phyloP scores from a whole-genome alignment of 305 asterid genomes.

The Striga hermonthica region DNA sequence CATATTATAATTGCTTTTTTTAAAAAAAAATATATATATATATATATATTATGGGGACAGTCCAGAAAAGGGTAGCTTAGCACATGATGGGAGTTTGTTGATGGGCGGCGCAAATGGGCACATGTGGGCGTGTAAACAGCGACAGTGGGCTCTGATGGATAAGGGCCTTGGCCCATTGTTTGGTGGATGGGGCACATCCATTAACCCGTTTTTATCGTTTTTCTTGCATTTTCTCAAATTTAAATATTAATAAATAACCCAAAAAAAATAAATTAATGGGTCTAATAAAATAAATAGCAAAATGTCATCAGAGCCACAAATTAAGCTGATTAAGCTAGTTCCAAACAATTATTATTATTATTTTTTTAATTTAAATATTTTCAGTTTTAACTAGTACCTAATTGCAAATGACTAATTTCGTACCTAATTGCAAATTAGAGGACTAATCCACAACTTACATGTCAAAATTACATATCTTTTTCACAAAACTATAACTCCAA shows the following conservation, averaged over 20 bases:
- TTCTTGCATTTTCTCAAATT: background rate
- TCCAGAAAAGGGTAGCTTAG: slow-evolving; percentile 30
- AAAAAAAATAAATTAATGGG: too few relatives aligned
- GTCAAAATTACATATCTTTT: too few relatives aligned
- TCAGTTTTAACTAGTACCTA: too few relatives aligned
- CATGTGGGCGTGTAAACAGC: slow-evolving; percentile 23
- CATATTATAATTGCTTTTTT: background rate
- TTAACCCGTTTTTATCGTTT: slow-evolving; percentile 22
- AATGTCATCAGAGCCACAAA: too few relatives aligned
- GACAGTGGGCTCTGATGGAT: slow-evolving; percentile 36
- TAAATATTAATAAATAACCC: too few relatives aligned
- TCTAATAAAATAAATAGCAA: too few relatives aligned
- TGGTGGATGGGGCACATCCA: slow-evolving; percentile 62
- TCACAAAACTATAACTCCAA: too few relatives aligned
- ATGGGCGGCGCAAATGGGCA: slow-evolving; percentile 31
- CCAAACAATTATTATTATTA: background rate
- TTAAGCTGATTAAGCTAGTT: too few relatives aligned
- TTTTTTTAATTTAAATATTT: background rate
- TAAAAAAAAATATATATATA: slow-evolving; percentile 26
- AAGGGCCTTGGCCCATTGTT: slow-evolving; percentile 34
- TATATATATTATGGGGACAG: background rate
- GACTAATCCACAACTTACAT: too few relatives aligned
- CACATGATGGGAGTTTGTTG: slow-evolving; percentile 57
- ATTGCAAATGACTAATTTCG: slow-evolving; percentile 10
- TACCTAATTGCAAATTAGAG: too few relatives aligned